Evolutionary conservation across 2,329 filamentous ascomycete species (phyloP).

Genomic region (Esteya vermicola): DNA sequence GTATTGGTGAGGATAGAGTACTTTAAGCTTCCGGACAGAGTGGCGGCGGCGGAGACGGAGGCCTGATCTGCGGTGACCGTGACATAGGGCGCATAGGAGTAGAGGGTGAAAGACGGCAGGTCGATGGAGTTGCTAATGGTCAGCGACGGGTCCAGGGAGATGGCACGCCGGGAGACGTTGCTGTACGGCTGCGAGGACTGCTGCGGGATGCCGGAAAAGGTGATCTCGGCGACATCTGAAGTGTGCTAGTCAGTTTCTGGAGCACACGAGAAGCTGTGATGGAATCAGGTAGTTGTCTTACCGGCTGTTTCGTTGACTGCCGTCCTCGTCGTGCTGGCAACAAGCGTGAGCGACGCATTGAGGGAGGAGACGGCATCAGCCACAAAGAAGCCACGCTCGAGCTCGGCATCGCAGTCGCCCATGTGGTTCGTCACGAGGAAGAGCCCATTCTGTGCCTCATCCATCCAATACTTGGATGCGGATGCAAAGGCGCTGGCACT

Average conservation of each 20-base stretch:
- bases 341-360: constrained; percentile 15
- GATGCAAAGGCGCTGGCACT: not conserved
- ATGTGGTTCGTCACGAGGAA: constrained; percentile 27
- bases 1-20: constrained; percentile 22
- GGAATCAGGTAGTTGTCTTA: constrained; percentile 9
- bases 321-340: constrained; percentile 17
- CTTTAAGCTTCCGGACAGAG: constrained; percentile 26
- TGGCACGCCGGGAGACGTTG: not conserved
- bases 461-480: not conserved
- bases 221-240: constrained; percentile 5
- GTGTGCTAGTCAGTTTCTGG: not conserved
- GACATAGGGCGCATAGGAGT: constrained; percentile 15
- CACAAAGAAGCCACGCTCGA: constrained; percentile 25
- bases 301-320: constrained; percentile 20
- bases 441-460: constrained; percentile 8
- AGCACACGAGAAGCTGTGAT: too few relatives aligned
- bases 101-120: constrained; percentile 9
- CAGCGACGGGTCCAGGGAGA: constrained; percentile 22
- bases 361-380: constrained; percentile 16
- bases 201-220: constrained; percentile 4
- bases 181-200: not conserved
- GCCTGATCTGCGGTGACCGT: constrained; percentile 20
- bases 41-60: constrained; percentile 20
- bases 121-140: constrained; percentile 19
- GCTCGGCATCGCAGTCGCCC: constrained; percentile 23